Base-by-base conservation (phyloP, 148 eudicot genomes). In the Beta vulgaris region DNA sequence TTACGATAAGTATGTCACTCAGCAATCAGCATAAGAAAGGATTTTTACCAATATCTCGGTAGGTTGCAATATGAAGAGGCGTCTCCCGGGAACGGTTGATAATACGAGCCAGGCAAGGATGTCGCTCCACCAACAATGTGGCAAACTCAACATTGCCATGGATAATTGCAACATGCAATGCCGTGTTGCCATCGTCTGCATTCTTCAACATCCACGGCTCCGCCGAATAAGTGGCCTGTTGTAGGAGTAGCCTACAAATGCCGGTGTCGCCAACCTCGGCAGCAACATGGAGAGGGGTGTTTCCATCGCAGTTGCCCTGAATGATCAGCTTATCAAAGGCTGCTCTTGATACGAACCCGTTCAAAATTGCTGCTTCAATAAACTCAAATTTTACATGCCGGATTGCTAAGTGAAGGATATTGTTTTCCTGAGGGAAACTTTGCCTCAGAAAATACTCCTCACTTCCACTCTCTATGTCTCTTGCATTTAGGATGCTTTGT, bases 231-330 rank as follows among this genome's bases (percentile, higher is more conserved):
- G n/a, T n/a, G n/a, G n/a, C 36, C 44, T 31, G 35, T 6, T n/a
- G 1, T 16, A 48, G 13, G 14, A 69, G 59, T 13, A 31, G 25
- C 58, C 31, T 69, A 9, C 48, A n/a, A 12, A 2, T 32, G 14
- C 21, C 36, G 4, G 10, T 5, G 23, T 18, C 4, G 23, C 73
- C 25, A 0, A 34, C 7, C 35, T 31, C 54, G 36, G 55, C 59
- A 0, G 73, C 59, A 8, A 69, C 26, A 44, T 69, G 73, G 19
- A 69, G 16, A 19, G 73, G 73, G 6, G 73, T 69, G 58, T 48
- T 35, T 2, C 34, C 54, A 19, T 48, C 14, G 6, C 28, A 18
- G 59, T 69, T 69, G 58, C 1, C 7, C 42, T 69, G 49, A 46
- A 11, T 10, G 2, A 46, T 12, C 16, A 46, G 21, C 21, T 46